These are phyloP conservation scores for Claviceps capensis DNA, from an alignment of 2,329 filamentous ascomycete genomes.

Conservation along the genomic window DNA sequence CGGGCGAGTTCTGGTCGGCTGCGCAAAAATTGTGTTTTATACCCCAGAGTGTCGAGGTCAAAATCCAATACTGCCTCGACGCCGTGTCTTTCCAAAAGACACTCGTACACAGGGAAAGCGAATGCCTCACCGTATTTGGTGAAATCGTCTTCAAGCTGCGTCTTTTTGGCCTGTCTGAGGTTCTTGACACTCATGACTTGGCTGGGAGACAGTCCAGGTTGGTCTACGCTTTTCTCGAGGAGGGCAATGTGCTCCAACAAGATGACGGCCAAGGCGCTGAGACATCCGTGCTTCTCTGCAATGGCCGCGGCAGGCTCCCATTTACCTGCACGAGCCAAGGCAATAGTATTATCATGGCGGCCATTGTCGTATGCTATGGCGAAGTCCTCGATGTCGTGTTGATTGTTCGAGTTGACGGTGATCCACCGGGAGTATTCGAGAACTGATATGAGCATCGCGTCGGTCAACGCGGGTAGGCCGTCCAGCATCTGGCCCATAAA, in stretches of 20 bases:
- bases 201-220: constrained; percentile 15
- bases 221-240: constrained; percentile 16
- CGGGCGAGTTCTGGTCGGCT: constrained; percentile 58
- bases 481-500: constrained; percentile 32
- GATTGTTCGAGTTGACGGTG: constrained; percentile 28
- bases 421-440: constrained; percentile 40
- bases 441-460: constrained; percentile 40
- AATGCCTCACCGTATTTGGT: constrained; percentile 51
- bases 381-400: constrained; percentile 31
- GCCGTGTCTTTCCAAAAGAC: constrained; percentile 54
- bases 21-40: constrained; percentile 67
- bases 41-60: constrained; percentile 50
- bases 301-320: constrained; percentile 45
- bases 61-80: constrained; percentile 59
- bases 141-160: constrained; percentile 39
- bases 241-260: constrained; percentile 38
- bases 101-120: constrained; percentile 67
- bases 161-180: constrained; percentile 28
- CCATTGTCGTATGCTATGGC: constrained; percentile 34
- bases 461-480: constrained; percentile 36
- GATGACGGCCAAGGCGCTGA: constrained; percentile 41
- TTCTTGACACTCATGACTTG: constrained; percentile 18
- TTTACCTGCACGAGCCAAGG: constrained; percentile 39
- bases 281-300: constrained; percentile 43
- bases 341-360: constrained; percentile 37